These are phyloP conservation scores for Acrodontium crateriforme DNA, from an alignment of 2,329 filamentous ascomycete genomes.

Conservation along the genomic window DNA sequence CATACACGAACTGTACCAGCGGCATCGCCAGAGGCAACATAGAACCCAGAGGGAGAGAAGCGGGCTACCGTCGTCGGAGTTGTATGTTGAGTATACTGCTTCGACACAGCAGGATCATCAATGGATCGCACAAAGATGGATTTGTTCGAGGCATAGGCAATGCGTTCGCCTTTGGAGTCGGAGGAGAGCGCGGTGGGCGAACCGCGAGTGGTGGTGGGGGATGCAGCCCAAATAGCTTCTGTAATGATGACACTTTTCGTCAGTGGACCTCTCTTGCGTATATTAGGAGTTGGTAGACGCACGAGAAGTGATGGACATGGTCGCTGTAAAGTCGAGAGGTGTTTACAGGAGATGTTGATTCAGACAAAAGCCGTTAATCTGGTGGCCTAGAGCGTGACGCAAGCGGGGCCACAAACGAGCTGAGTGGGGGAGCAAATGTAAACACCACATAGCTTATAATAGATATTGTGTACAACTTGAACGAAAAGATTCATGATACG, in stretches of 20 bases:
- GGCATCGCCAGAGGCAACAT: conserved; percentile 81
- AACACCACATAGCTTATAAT: no score
- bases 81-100: conserved; percentile 88
- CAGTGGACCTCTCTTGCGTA: conserved; percentile 7
- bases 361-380: no score
- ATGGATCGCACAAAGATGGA: conserved; percentile 93
- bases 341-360: conserved; percentile 3
- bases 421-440: no score
- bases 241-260: not conserved
- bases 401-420: no score
- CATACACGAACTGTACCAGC: conserved; percentile 78
- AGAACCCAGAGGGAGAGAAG: conserved; percentile 89
- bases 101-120: conserved; percentile 69
- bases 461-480: no score
- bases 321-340: conserved; percentile 2
- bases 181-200: conserved; percentile 79
- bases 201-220: conserved; percentile 70
- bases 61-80: conserved; percentile 79
- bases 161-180: conserved; percentile 77
- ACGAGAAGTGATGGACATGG: conserved; percentile 11
- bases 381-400: no score
- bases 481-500: no score
- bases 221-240: conserved; percentile 70
- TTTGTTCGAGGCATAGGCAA: conserved; percentile 91
- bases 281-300: conserved; percentile 12